Base-by-base conservation (phyloP, 495 filamentous ascomycete genomes). In the Tuber magnatum region DNA sequence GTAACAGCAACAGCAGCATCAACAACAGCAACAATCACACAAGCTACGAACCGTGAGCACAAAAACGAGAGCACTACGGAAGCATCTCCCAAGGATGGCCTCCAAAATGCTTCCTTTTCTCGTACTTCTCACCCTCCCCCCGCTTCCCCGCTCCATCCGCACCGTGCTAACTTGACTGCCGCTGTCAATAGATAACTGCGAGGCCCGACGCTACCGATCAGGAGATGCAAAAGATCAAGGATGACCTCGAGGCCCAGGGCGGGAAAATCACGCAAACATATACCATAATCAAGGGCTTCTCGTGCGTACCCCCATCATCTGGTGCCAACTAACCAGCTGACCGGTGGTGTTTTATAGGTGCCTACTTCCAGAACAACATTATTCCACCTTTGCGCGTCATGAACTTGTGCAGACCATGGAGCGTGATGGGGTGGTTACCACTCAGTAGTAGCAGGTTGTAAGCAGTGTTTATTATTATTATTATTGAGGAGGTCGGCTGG, bases 221-320 rank as follows among this genome's bases (percentile, higher is more conserved):
- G 44, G 85, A 94, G 78, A 84, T 96, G 51, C 85, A 89, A 38
- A 93, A 91, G 75, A 91, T 92, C 75, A 97, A 97, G 89, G 84
- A 92, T 75, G 80, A 88, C 2, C 90, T 89, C 71, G 83, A 81
- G 68, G 85, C 88, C 43, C 88, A 93, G 79, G 94, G 94, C 75
- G 95, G 94, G 76, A 88, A 87, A 81, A 94, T 97, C 85, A 88
- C 84, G 72, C 89, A 94, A 79, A 92, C 94, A 82, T 97, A 92
- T 86, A 90, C 84, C 51, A 83, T 98, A 77, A 93, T 96, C 86
- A 94, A 93, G 84, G 93, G 92, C 56, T 97, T 97, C 86, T 90
- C 91, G 95, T 97, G 89, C 81, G 92, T 82, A 38, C 41, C 32
- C 73, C 38, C 74, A 43, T 61, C 69, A 6, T 61, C n/a, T 74